A percentile compares a stretch with the other conserved stretches of the same genome.
These are phyloP conservation scores for Zancudomyces culisetae DNA, from an alignment of 371 early-diverging fungal species.

Conservation along the genomic window DNA sequence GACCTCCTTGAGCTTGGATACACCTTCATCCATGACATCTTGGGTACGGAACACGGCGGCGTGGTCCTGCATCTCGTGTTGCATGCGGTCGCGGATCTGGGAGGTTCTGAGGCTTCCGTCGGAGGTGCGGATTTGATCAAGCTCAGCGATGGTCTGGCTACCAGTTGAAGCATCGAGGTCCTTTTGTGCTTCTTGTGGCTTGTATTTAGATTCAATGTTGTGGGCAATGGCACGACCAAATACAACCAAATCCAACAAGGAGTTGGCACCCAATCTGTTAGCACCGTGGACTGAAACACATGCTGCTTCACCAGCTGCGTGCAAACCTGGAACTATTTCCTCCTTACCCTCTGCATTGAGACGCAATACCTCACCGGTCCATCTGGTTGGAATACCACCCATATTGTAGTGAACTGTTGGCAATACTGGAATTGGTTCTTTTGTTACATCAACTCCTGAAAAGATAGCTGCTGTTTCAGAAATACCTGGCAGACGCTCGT, in stretches of 20 bases:
- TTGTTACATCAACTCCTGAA: constrained; percentile 94
- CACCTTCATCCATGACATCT: constrained; percentile 74
- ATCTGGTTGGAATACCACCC: constrained; percentile 95
- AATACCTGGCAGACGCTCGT: constrained; percentile 92
- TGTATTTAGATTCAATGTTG: constrained; percentile 75
- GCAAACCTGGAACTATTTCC: constrained; percentile 75
- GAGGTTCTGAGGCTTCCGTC: constrained; percentile 64
- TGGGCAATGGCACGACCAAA: constrained; percentile 92
- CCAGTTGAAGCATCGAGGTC: constrained; percentile 74
- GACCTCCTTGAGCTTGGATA: constrained; percentile 64
- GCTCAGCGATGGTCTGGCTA: constrained; percentile 65
- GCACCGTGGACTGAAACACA: constrained; percentile 93
- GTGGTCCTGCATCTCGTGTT: constrained; percentile 92
- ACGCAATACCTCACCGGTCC: constrained; percentile 87
- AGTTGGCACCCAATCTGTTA: constrained; percentile 95
- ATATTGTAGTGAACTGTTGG: constrained; percentile 99
- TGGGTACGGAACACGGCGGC: constrained; percentile 96
- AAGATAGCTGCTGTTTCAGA: constrained; percentile 96
- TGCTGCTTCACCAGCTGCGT: constrained; percentile 88
- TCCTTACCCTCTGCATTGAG: constrained; percentile 50
- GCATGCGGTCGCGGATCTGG: constrained; percentile 81
- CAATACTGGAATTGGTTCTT: constrained; percentile 96
- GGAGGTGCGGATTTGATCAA: constrained; percentile 79
- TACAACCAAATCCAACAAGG: constrained; percentile 91
- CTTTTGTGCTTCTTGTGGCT: constrained; percentile 68